Evolutionary conservation across 192 early-diverging fungal genomes (phyloP).

Genomic region (Allomyces macrogynus): DNA sequence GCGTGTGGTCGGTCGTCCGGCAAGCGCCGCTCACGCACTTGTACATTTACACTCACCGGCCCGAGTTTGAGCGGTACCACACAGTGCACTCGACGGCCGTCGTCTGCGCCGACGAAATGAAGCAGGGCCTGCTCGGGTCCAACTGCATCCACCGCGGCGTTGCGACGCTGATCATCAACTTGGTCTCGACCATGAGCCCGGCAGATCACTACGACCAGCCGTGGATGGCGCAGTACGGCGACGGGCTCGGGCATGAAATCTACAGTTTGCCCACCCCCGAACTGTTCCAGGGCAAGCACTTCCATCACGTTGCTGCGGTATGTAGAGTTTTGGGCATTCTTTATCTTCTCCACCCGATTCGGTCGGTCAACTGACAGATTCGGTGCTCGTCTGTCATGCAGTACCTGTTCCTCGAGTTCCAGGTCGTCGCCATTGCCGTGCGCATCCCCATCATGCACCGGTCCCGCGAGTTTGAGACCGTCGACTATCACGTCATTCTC

Average conservation of each 20-base stretch:
- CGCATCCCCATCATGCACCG: not conserved
- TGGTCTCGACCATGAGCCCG: not conserved
- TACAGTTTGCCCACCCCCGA: not conserved
- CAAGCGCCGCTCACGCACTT: not conserved
- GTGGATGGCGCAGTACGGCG: not conserved
- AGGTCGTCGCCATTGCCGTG: not conserved
- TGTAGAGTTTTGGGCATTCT: not conserved
- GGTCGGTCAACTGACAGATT: too few species aligned
- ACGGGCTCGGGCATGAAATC: not conserved
- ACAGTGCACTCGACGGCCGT: not conserved
- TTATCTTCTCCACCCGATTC: too few species aligned
- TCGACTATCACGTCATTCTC: not conserved
- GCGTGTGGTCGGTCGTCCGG: not conserved
- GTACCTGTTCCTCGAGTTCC: not conserved
- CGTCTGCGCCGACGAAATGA: not conserved
- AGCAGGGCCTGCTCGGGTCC: not conserved
- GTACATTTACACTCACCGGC: not conserved
- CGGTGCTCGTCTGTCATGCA: not conserved
- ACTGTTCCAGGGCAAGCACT: not conserved
- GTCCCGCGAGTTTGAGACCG: not conserved
- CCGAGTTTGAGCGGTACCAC: not conserved
- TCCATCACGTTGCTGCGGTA: not conserved
- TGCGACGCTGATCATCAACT: not conserved
- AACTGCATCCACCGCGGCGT: not conserved
- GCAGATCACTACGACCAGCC: not conserved